Percentiles rank a stretch among this genome's conserved stretches.
These are phyloP conservation scores for Salvia sclarea DNA, from an alignment of 305 asterid genomes.

Conservation along the genomic window DNA sequence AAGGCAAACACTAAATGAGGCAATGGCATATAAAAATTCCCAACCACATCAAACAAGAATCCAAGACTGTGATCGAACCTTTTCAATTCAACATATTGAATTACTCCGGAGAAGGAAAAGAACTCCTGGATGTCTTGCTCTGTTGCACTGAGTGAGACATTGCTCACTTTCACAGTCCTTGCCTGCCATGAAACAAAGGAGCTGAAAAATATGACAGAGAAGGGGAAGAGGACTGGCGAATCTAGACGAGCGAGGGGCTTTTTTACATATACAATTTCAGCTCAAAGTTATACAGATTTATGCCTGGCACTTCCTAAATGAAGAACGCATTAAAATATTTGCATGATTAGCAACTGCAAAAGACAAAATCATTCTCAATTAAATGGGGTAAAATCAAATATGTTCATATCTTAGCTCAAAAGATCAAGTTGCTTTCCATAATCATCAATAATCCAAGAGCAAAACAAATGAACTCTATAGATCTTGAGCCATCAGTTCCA, in stretches of 20 bases:
- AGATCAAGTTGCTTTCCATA: not conserved
- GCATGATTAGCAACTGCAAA: too few species aligned
- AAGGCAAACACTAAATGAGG: conserved; percentile 28
- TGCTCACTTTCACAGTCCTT: conserved; percentile 74
- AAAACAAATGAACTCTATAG: not conserved
- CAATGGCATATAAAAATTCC: not conserved
- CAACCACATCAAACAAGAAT: conserved; percentile 25
- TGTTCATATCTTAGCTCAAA: not conserved
- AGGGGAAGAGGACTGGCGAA: not conserved
- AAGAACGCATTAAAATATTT: not conserved
- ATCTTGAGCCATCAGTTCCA: conserved; percentile 24
- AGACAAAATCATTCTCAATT: conserved; percentile 6
- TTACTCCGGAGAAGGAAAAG: conserved; percentile 81
- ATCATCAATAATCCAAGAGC: not conserved
- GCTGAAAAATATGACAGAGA: conserved; percentile 5
- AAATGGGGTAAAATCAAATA: not conserved
- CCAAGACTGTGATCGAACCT: conserved; percentile 42
- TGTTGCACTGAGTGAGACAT: conserved; percentile 73
- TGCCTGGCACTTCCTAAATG: not conserved
- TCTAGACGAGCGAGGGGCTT: not conserved
- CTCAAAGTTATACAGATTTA: not conserved
- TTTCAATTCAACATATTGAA: conserved; percentile 62
- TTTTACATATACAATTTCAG: conserved; percentile 14
- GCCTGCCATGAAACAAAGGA: conserved; percentile 44
- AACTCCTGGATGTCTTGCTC: conserved; percentile 79